Percentiles rank a stretch among this genome's conserved stretches.
These are phyloP conservation scores for Ascoidea asiatica DNA, from an alignment of 805 yeast genomes.

Conservation along the genomic window DNA sequence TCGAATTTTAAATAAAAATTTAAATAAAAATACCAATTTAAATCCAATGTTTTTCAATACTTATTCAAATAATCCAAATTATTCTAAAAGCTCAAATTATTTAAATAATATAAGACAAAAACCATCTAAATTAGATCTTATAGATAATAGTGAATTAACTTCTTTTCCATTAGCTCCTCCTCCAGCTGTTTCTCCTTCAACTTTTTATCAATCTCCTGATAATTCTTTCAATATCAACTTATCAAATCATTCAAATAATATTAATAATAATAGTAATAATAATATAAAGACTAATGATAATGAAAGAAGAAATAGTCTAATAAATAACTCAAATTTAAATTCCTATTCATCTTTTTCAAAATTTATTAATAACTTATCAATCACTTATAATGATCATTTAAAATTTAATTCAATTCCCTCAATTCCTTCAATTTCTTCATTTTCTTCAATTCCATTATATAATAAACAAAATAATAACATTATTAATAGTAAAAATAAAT, in stretches of 20 bases:
- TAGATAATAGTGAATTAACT: conserved; percentile 23
- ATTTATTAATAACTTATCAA: background rate
- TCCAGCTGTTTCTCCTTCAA: conserved; percentile 10
- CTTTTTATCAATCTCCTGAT: conserved; percentile 9
- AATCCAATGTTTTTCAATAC: too few species aligned
- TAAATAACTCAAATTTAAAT: background rate
- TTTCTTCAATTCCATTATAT: background rate
- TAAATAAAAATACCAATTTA: too few species aligned
- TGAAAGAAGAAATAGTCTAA: background rate
- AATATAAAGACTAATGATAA: background rate
- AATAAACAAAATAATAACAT: background rate
- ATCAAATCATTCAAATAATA: background rate
- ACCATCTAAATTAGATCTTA: conserved; percentile 23
- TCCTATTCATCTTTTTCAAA: background rate
- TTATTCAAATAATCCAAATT: too few species aligned
- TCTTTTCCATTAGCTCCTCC: conserved; percentile 24
- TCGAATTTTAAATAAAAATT: too few species aligned
- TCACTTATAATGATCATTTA: too few species aligned
- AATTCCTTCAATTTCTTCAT: background rate
- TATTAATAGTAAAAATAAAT: background rate
- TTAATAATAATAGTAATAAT: background rate
- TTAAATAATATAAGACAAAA: conserved; percentile 2
- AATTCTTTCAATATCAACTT: conserved; percentile 8
- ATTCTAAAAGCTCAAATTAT: too few species aligned
- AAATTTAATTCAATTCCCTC: too few species aligned